Evolutionary conservation across 169 alveolate genomes (phyloP), one percentile per base, ranked within the genome.

Genomic region (Amoebophrya sp.): DNA sequence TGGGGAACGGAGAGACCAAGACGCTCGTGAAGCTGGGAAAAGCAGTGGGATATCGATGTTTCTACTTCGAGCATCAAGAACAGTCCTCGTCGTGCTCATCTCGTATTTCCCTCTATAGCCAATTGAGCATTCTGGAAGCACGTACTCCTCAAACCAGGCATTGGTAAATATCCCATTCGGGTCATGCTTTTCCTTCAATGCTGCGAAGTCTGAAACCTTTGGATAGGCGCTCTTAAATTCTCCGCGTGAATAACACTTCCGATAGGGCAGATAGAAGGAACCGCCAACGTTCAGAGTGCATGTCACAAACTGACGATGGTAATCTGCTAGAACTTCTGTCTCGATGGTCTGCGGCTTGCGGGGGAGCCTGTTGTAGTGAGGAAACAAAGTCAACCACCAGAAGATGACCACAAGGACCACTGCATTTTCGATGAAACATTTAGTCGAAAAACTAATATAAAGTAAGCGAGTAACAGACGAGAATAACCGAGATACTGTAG

Each of bases 91-190:
- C 29, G 29, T 18, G 65, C 65, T 18, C 29, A 6, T 12, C 18
- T 47, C 65, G 65, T 47, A 47, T 47, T 47, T 18, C 18, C 18
- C 18, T 18, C 18, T n/a, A 26, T 65, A 65, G 33, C 89, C 33
- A 0, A 36, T 6, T 10, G 89, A 65, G 26, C 89, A 65, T 10
- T 14, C 38, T 36, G 89, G 89, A 6, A 65, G 89, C 39, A 65
- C 93, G 36, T 92, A 92, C 39, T 41, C 89, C 93, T 83, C n/a
- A 55, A 92, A 92, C 93, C 93, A 92, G 47, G 39, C n/a, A 53
- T 39, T 92, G 89, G 89, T 89, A 18, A 92, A 92, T 89, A 92
- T 0, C 38, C 91, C 91, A 0, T 0, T 6, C 3, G 93, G 93
- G 77, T 92, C 93, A 54, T 92, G 54, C 78, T 3, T 40, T 41